Conservation (phyloP, 129 eudicot species). For the Flaveria bidentis region DNA sequence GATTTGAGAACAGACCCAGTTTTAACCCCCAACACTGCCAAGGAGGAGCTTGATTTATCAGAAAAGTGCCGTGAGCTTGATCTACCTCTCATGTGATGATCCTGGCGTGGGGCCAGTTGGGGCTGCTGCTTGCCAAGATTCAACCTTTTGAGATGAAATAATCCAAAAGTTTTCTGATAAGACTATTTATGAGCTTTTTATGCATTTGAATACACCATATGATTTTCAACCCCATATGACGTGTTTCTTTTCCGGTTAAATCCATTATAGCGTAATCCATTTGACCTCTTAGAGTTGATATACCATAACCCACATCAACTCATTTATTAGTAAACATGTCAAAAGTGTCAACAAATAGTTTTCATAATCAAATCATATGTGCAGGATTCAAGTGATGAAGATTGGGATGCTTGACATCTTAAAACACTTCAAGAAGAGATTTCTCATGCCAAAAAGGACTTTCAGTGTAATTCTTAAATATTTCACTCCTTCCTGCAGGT, state of each 20-base stretch:
- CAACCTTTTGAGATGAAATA: not conserved
- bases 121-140: not conserved
- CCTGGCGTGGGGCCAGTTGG: not conserved
- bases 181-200: not conserved
- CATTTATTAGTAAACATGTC: not conserved
- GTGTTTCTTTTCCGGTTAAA: not conserved
- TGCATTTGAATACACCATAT: not conserved
- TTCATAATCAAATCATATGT: conserved; percentile 1
- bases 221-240: no score
- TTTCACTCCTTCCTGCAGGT: not conserved
- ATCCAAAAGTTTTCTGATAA: not conserved
- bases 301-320: not conserved
- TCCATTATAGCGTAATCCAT: not conserved
- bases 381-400: conserved; percentile 43
- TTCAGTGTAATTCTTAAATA: not conserved
- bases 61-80: not conserved
- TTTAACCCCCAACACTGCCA: not conserved
- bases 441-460: not conserved
- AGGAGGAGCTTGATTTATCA: not conserved
- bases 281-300: not conserved
- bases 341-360: not conserved
- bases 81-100: not conserved
- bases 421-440: conserved; percentile 7
- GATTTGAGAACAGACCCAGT: not conserved
- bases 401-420: conserved; percentile 34